phyloP scores from a whole-genome alignment of 257 asterid genomes.

The Penstemon davidsonii region DNA sequence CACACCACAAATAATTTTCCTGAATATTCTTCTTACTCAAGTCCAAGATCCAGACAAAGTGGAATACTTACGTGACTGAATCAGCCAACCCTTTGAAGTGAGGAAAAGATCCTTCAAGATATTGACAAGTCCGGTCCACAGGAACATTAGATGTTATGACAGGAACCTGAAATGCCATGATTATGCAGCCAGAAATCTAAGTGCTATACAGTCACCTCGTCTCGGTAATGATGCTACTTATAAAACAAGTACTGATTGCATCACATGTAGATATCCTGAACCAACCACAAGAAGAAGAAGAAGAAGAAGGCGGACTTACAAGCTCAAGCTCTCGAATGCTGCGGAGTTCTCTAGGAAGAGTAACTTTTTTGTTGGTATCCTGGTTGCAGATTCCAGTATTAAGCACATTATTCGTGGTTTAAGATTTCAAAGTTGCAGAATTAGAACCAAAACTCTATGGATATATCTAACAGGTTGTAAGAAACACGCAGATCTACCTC shows the following conservation, averaged over 20 bases:
- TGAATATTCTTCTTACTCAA: conserved; percentile 6
- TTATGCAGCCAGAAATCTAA: conserved; percentile 29
- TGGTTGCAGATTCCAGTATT: conserved; percentile 38
- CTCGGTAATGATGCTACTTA: conserved; percentile 20
- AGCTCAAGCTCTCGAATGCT: conserved; percentile 83
- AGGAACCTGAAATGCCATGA: conserved; percentile 73
- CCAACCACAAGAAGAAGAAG: conserved; percentile 31
- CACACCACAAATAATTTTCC: conserved; percentile 3
- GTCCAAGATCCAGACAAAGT: conserved; percentile 20
- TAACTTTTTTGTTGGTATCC: conserved; percentile 85
- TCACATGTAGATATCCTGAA: conserved; percentile 1
- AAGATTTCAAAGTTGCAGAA: conserved; percentile 26
- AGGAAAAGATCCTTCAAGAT: conserved; percentile 83
- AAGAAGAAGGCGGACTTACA: conserved; percentile 51
- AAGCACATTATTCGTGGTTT: neutral
- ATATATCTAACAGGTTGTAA: conserved; percentile 17
- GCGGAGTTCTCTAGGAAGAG: conserved; percentile 91
- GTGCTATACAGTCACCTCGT: conserved; percentile 19
- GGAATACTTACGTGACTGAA: conserved; percentile 76
- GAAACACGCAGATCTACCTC: conserved; percentile 59
- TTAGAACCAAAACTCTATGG: neutral
- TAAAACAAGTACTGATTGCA: conserved; percentile 16
- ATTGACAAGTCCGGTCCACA: conserved; percentile 83
- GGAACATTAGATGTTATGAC: conserved; percentile 87
- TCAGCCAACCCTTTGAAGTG: conserved; percentile 89